A percentile compares a stretch with the other conserved stretches of the same genome.
Conservation (phyloP, 2,329 filamentous ascomycete genomes). For the Paracamarosporium sp. region DNA sequence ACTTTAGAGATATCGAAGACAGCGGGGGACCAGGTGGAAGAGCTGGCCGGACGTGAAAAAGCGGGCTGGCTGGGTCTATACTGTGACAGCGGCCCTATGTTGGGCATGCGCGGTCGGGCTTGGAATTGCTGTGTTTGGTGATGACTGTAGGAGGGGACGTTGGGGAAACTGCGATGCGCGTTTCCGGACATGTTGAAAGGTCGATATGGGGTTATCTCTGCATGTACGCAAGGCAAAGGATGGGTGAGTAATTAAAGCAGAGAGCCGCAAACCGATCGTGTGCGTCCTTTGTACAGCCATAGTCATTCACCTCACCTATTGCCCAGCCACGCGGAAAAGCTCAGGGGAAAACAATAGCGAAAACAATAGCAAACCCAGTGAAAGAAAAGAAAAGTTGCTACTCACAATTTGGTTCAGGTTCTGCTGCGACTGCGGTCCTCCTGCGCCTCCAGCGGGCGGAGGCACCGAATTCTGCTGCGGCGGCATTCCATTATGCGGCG, state of each 20-base stretch:
- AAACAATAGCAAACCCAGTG: neutral
- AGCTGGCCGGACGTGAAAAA: neutral
- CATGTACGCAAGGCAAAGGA: neutral
- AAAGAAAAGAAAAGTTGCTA: slow-evolving; percentile 20
- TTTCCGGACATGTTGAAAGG: neutral
- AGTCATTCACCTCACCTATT: neutral
- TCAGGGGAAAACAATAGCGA: neutral
- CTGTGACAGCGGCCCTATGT: neutral
- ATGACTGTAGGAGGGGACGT: neutral
- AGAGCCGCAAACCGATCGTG: neutral
- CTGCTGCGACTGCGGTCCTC: slow-evolving; percentile 74
- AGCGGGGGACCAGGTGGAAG: neutral
- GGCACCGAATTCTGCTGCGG: slow-evolving; percentile 56
- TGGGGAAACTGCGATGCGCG: neutral
- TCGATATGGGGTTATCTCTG: neutral
- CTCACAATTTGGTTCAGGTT: slow-evolving; percentile 96
- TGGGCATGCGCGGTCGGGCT: neutral
- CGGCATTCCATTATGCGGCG: slow-evolving; percentile 52
- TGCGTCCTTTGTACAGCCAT: neutral
- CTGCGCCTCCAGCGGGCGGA: slow-evolving; percentile 54
- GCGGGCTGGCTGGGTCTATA: neutral
- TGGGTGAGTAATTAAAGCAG: neutral
- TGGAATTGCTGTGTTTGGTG: neutral
- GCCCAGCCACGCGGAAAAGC: neutral
- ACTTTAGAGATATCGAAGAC: neutral